These are phyloP conservation scores for Gonium pectorale DNA, from an alignment of 139 green algal species.

Conservation along the genomic window DNA sequence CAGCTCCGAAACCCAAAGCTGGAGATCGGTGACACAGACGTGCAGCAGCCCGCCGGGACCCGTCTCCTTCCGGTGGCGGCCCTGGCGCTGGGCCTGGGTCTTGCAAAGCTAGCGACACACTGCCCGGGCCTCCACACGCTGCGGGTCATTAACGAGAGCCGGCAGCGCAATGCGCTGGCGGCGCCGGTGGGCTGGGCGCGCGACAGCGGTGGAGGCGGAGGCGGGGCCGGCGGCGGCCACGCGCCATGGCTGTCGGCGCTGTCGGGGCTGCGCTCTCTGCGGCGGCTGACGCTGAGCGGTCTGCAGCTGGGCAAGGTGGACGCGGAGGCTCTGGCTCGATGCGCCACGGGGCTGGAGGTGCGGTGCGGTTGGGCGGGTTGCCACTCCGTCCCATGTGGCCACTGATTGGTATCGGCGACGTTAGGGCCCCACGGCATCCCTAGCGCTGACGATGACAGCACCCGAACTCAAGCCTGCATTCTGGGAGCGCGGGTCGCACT, in stretches of 20 bases:
- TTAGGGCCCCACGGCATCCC: too few species aligned
- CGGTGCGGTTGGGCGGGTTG: background rate
- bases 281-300: slow-evolving; percentile 29
- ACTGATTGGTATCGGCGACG: too few species aligned
- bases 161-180: background rate
- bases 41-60: background rate
- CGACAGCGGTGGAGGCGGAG: background rate
- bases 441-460: too few species aligned
- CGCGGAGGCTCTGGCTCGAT: background rate
- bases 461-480: too few species aligned
- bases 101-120: background rate
- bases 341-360: background rate
- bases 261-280: background rate
- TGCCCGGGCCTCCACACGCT: background rate
- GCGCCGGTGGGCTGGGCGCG: background rate
- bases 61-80: slow-evolving; percentile 14
- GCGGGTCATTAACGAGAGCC: slow-evolving; percentile 1
- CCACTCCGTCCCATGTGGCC: background rate
- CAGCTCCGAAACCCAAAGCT: slow-evolving; percentile 20
- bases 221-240: slow-evolving; percentile 7
- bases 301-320: background rate
- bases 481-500: too few species aligned
- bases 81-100: background rate
- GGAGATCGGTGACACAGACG: slow-evolving; percentile 9
- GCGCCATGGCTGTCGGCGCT: slow-evolving; percentile 4